Evolutionary conservation across 345 rosid genomes (phyloP), one percentile per base, ranked within the genome.

Genomic region (Hypericum androsaemum): DNA sequence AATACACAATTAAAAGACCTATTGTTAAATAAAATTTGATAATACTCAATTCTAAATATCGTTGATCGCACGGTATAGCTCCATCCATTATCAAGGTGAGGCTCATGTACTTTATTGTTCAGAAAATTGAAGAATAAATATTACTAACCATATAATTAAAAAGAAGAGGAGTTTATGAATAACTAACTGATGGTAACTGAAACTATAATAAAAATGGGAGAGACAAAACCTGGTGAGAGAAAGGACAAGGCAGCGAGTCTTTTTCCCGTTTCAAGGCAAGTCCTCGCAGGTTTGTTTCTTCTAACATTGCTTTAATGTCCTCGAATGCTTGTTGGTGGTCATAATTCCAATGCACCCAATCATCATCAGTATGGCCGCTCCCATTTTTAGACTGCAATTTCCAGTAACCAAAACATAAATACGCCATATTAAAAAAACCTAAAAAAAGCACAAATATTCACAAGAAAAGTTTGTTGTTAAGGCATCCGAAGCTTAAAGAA

Each of bases 171-270:
- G 1, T 8, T 43, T 6, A 32, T 28, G 11, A 53, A 7, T 53
- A n/a, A 37, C 41, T 37, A 47, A 43, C 10, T 1, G 6, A 35
- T 35, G 15, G 12, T 10, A 10, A 54, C 10, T 7, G 32, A 55
- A 47, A 11, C 7, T 10, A 40, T 2, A 8, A 8, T 0, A 48
- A 22, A 8, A 3, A 52, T 13, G 41, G 39, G 13, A 8, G 2
- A 5, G 8, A 6, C 7, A n/a, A 55, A 38, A 81, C 82, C 89
- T 82, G 80, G 41, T 70, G 53, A 54, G 59, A 46, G 49, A 62
- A 47, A 54, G 60, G 59, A 54, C 41, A 37, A 47, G 60, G 39
- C 7, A 53, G 59, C 7, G 59, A 22, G 32, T 22, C 59, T 37
- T 32, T 47, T 50, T 53, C 65, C 11, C 49, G 47, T 47, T 47